phyloP scores from a whole-genome alignment of 2,329 filamentous ascomycete species.

The Fusarium palustre region DNA sequence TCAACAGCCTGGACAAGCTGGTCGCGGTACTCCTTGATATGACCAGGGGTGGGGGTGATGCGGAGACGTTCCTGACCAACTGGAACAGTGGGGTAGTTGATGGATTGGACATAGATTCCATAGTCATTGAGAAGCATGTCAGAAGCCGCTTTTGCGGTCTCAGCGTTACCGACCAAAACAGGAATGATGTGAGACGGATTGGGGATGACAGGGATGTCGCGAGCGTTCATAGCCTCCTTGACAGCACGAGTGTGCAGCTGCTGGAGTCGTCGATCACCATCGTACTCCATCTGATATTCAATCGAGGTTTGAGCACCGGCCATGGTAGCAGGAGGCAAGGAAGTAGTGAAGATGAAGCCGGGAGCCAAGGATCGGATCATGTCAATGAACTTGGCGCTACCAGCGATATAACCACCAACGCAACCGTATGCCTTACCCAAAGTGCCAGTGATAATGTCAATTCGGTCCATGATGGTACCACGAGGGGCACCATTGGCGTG shows the following conservation, averaged over 20 bases:
- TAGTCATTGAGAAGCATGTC: slow-evolving; percentile 92
- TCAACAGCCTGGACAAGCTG: slow-evolving; percentile 87
- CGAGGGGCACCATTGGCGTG: slow-evolving; percentile 79
- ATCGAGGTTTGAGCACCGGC: slow-evolving; percentile 92
- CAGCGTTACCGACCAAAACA: slow-evolving; percentile 92
- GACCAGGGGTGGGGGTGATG: slow-evolving; percentile 95
- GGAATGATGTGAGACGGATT: slow-evolving; percentile 98
- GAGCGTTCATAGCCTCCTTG: slow-evolving; percentile 81
- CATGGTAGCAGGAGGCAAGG: slow-evolving; percentile 95
- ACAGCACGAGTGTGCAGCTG: slow-evolving; percentile 96
- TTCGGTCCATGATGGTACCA: slow-evolving; percentile 92
- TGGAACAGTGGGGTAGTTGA: slow-evolving; percentile 98
- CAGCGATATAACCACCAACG: slow-evolving; percentile 97
- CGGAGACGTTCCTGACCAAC: slow-evolving; percentile 97
- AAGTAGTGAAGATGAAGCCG: slow-evolving; percentile 99
- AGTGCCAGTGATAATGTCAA: slow-evolving; percentile 98
- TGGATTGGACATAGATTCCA: slow-evolving; percentile 96
- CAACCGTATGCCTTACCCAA: slow-evolving; percentile 98
- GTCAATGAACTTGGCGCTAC: slow-evolving; percentile 86
- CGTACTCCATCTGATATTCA: slow-evolving; percentile 88
- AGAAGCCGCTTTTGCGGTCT: slow-evolving; percentile 89
- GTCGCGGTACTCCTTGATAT: slow-evolving; percentile 85
- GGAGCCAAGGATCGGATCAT: slow-evolving; percentile 93
- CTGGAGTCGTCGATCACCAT: slow-evolving; percentile 89
- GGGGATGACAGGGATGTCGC: slow-evolving; percentile 94